Conservation (phyloP, 2,329 filamentous ascomycete genomes). For the Corniculantispora saksenae region DNA sequence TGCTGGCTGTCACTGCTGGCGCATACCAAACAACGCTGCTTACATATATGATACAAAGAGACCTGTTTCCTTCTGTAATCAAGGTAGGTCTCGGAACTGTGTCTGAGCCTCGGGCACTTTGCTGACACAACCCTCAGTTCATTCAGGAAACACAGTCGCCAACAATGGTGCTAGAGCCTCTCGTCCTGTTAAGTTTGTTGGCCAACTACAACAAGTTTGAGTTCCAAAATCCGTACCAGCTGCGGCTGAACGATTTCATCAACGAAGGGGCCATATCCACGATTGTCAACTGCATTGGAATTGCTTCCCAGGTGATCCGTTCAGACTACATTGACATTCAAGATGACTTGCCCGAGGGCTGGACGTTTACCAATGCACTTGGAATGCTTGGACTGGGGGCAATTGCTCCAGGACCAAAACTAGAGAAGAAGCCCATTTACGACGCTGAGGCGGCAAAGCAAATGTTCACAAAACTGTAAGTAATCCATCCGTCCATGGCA, state of each 20-base stretch:
- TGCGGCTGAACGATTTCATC: conserved; percentile 91
- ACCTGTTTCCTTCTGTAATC: conserved; percentile 92
- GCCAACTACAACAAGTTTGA: conserved; percentile 99
- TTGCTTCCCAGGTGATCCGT: conserved; percentile 67
- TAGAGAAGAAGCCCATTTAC: conserved; percentile 57
- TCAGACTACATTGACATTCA: conserved; percentile 81
- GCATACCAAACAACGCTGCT: conserved; percentile 93
- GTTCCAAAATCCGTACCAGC: conserved; percentile 92
- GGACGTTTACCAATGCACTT: conserved; percentile 79
- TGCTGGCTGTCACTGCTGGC: conserved; percentile 84
- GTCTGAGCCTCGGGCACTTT: not conserved
- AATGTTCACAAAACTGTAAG: conserved; percentile 77
- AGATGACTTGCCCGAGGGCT: conserved; percentile 87
- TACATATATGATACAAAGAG: conserved; percentile 91
- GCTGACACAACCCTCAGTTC: conserved; percentile 52
- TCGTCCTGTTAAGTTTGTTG: conserved; percentile 80
- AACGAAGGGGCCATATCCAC: conserved; percentile 85
- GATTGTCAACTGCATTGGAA: conserved; percentile 75
- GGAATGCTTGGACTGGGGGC: conserved; percentile 81
- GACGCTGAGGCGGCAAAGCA: conserved; percentile 80
- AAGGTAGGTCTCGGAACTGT: conserved; percentile 61
- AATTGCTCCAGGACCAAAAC: conserved; percentile 68
- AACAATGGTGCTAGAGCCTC: conserved; percentile 68
- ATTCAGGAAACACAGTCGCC: conserved; percentile 75
- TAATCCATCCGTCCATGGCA: conserved; percentile 22